phyloP scores from a whole-genome alignment of 805 yeast species.

The Nadsonia fulvescens region DNA sequence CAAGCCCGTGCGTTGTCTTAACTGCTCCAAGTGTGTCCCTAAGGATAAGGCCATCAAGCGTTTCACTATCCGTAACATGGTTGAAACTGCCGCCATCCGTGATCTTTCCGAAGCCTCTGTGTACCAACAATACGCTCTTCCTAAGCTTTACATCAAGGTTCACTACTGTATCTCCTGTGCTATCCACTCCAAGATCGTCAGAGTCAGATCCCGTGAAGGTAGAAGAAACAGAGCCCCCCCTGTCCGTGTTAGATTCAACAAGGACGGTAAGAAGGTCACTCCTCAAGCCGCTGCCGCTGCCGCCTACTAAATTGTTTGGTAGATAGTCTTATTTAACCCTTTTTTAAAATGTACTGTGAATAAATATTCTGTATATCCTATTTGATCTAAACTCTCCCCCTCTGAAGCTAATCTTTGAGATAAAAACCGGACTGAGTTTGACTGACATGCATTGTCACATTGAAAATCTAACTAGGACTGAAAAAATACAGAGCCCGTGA shows the following conservation, averaged over 20 bases:
- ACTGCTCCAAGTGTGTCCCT: constrained; percentile 99
- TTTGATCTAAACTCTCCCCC: too few species aligned
- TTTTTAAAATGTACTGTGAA: too few species aligned
- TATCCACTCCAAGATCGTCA: constrained; percentile 98
- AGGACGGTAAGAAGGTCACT: constrained; percentile 79
- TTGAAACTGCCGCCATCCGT: constrained; percentile 98
- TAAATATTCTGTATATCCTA: too few species aligned
- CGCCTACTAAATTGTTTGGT: constrained; percentile 38
- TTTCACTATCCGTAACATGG: constrained; percentile 99
- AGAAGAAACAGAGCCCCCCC: constrained; percentile 99
- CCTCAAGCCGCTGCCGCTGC: constrained; percentile 97
- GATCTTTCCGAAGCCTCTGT: constrained; percentile 99
- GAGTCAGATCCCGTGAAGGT: constrained; percentile 98
- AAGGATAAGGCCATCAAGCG: constrained; percentile 99
- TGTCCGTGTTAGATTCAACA: constrained; percentile 95
- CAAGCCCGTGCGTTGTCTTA: constrained; percentile 98
- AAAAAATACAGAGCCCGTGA: too few species aligned
- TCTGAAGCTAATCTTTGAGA: too few species aligned
- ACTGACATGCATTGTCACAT: too few species aligned
- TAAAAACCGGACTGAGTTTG: too few species aligned
- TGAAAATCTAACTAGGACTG: too few species aligned
- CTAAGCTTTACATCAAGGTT: constrained; percentile 98
- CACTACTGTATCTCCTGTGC: constrained; percentile 99
- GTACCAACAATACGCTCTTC: constrained; percentile 97
- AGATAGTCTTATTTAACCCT: too few species aligned